Conservation (phyloP, 352 stramenopile species). For the Globisporangium canariense region DNA sequence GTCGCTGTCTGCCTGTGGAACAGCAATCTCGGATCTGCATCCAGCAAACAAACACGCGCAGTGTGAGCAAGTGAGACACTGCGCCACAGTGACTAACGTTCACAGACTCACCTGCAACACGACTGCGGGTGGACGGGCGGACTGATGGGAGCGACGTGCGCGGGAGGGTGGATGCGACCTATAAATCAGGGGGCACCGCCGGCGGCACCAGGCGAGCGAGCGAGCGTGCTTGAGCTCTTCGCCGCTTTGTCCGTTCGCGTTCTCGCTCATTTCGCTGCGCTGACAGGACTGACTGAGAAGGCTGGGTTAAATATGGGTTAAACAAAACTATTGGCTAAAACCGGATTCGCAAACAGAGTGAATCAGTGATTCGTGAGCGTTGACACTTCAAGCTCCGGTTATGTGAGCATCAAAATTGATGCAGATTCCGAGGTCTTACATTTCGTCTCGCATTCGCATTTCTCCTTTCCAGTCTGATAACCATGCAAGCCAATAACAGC, state of each 20-base stretch:
- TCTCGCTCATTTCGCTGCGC: slow-evolving; percentile 8
- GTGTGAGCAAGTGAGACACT: slow-evolving; percentile 1
- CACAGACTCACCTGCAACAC: background rate
- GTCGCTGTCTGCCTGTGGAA: background rate
- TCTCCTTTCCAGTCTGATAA: no score
- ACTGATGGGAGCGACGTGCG: background rate
- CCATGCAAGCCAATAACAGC: no score
- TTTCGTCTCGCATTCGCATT: no score
- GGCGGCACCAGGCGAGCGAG: background rate
- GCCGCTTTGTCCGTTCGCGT: slow-evolving; percentile 16
- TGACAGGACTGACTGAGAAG: no score
- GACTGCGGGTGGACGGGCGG: background rate
- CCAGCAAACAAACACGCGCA: slow-evolving; percentile 1
- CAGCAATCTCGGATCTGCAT: background rate
- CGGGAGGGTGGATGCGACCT: background rate
- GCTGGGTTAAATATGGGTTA: no score
- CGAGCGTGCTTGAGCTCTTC: slow-evolving; percentile 6
- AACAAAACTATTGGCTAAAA: no score
- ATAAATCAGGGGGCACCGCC: slow-evolving; percentile 10
- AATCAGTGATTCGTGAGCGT: no score
- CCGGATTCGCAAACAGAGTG: no score
- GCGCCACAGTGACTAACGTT: background rate
- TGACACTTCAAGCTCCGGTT: no score
- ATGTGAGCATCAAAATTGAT: no score
- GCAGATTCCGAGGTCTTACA: no score